Evolutionary conservation across 371 early-diverging fungal genomes (phyloP).

Genomic region (Choanephora cucurbitarum): DNA sequence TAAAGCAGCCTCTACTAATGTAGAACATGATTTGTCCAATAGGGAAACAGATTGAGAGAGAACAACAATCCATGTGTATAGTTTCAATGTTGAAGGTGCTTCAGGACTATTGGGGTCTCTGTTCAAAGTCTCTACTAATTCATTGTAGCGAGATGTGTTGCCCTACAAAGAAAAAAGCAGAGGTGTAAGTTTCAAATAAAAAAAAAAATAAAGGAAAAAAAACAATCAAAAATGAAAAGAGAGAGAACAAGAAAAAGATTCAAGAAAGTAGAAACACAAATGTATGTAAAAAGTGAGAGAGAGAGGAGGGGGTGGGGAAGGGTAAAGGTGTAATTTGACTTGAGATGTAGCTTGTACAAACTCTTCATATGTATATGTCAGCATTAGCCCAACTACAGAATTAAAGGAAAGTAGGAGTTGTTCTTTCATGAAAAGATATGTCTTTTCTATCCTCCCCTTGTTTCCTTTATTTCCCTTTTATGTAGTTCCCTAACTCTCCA

Average conservation of each 20-base stretch:
- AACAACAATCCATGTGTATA: constrained; percentile 55
- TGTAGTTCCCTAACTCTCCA: too few relatives aligned
- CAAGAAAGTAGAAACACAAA: too few relatives aligned
- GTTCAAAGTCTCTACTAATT: constrained; percentile 50
- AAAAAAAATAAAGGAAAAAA: constrained; percentile 21
- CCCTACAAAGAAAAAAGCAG: constrained; percentile 43
- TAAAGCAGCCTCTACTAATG: constrained; percentile 74
- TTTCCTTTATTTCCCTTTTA: too few relatives aligned
- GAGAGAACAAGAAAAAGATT: neutral
- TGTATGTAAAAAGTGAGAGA: too few relatives aligned
- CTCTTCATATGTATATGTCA: constrained; percentile 1
- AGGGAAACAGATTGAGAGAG: constrained; percentile 60
- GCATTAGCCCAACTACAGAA: constrained; percentile 3
- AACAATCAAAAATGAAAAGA: constrained; percentile 9
- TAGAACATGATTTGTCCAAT: constrained; percentile 54
- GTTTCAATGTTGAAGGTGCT: constrained; percentile 49
- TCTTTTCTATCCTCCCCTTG: too few relatives aligned
- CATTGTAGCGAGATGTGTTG: constrained; percentile 49
- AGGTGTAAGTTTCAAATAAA: neutral
- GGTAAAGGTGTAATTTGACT: neutral
- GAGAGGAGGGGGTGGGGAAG: neutral
- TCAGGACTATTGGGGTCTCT: constrained; percentile 45
- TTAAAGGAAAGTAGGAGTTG: too few relatives aligned
- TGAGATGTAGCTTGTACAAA: too few relatives aligned
- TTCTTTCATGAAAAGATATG: too few relatives aligned